phyloP scores from a whole-genome alignment of 2,329 filamentous ascomycete genomes.

The Colletotrichum echinochloae region DNA sequence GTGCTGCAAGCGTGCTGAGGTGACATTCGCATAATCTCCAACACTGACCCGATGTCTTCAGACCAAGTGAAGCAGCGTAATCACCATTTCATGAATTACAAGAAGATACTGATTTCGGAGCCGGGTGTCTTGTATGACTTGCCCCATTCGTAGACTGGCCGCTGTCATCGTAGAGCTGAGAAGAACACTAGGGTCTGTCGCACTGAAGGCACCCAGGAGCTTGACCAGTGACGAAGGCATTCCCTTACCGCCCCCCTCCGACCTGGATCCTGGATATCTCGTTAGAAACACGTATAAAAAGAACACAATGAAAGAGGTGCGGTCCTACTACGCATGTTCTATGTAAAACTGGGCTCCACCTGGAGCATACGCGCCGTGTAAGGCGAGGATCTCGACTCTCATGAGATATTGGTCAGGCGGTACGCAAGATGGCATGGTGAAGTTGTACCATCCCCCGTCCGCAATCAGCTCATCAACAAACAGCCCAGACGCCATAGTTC shows the following conservation, averaged over 20 bases:
- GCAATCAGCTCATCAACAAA: conserved; percentile 43
- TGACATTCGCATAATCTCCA: background rate
- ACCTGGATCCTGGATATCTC: conserved; percentile 50
- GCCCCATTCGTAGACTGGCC: conserved; percentile 44
- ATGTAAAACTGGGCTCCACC: conserved; percentile 45
- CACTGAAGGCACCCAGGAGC: conserved; percentile 52
- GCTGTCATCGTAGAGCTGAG: conserved; percentile 48
- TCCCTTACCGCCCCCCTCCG: conserved; percentile 46
- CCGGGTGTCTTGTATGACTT: conserved; percentile 52
- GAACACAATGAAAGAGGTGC: conserved; percentile 38
- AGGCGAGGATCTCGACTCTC: conserved; percentile 55
- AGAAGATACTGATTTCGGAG: conserved; percentile 36
- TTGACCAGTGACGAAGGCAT: conserved; percentile 45
- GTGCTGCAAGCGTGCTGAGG: background rate
- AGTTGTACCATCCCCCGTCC: conserved; percentile 47
- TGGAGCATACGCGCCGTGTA: conserved; percentile 50
- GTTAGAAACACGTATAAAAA: conserved; percentile 27
- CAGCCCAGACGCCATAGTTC: conserved; percentile 46
- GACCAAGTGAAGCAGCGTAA: background rate
- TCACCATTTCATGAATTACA: background rate
- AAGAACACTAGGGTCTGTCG: conserved; percentile 50
- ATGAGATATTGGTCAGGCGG: conserved; percentile 57
- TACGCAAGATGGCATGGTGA: conserved; percentile 53
- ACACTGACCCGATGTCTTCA: background rate
- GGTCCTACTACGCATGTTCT: conserved; percentile 42